A percentile compares a stretch with the other conserved stretches of the same genome.
These are phyloP conservation scores for Crucihimalaya himalaica DNA, from an alignment of 345 rosid genomes.

Conservation along the genomic window DNA sequence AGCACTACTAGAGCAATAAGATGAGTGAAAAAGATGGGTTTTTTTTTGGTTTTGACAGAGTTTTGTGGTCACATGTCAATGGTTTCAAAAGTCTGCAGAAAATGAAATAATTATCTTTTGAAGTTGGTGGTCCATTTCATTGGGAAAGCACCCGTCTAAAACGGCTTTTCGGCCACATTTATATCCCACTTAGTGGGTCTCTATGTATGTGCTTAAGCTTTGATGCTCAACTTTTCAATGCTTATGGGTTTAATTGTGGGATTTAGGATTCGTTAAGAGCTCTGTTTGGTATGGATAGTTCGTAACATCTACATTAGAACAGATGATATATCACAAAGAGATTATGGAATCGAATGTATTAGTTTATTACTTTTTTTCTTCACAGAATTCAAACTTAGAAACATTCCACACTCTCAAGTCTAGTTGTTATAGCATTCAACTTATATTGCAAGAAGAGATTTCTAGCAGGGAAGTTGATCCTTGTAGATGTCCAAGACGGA, in stretches of 20 bases:
- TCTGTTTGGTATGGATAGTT: not conserved
- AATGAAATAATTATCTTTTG: conserved; percentile 2
- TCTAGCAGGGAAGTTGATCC: conserved; percentile 53
- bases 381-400: not conserved
- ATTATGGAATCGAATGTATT: not conserved
- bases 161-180: conserved; percentile 30
- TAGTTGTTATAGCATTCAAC: conserved; percentile 18
- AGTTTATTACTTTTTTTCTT: not conserved
- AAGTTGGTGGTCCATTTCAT: conserved; percentile 29
- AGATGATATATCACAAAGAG: not conserved
- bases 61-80: conserved; percentile 38
- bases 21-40: not conserved
- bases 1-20: not conserved
- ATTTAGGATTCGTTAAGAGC: not conserved
- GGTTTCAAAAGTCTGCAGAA: conserved; percentile 23
- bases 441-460: conserved; percentile 16
- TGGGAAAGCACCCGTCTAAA: conserved; percentile 36
- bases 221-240: not conserved
- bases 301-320: not conserved
- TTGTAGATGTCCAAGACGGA: conserved; percentile 57
- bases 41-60: not conserved
- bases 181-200: conserved; percentile 29
- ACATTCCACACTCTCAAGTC: not conserved
- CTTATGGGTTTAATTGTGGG: not conserved
- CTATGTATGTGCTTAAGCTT: not conserved